phyloP scores from a whole-genome alignment of 2,329 filamentous ascomycete genomes.

The Penicillium sclerotiorum region DNA sequence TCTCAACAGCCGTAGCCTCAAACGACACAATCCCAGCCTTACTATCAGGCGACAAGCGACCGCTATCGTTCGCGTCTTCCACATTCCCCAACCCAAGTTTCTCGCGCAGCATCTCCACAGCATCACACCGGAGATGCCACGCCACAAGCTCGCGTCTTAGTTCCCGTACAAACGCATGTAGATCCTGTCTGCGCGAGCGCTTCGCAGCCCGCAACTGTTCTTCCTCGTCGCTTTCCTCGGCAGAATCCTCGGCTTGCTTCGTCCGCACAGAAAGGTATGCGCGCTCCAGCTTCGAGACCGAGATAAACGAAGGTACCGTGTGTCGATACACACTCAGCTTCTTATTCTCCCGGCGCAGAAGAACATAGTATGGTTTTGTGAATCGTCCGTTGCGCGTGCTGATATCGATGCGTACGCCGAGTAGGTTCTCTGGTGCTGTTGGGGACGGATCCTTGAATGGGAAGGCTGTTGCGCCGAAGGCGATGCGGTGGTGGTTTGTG shows the following conservation, averaged over 20 bases:
- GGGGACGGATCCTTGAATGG: slow-evolving; percentile 50
- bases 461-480: slow-evolving; percentile 49
- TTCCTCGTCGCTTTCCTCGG: background rate
- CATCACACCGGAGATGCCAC: slow-evolving; percentile 46
- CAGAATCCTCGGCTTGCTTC: no score
- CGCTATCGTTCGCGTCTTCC: slow-evolving; percentile 11
- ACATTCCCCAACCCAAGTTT: slow-evolving; percentile 32
- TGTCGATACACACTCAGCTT: slow-evolving; percentile 43
- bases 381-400: slow-evolving; percentile 43
- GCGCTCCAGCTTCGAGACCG: slow-evolving; percentile 40
- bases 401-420: slow-evolving; percentile 48
- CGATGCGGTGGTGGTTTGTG: slow-evolving; percentile 47
- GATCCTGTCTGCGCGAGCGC: slow-evolving; percentile 34
- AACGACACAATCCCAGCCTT: slow-evolving; percentile 40
- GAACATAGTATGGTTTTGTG: slow-evolving; percentile 47
- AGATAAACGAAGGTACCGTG: slow-evolving; percentile 50
- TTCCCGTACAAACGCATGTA: slow-evolving; percentile 39
- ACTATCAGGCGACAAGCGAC: slow-evolving; percentile 23
- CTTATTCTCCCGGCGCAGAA: slow-evolving; percentile 35
- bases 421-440: slow-evolving; percentile 29
- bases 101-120: slow-evolving; percentile 38
- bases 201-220: slow-evolving; percentile 12
- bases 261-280: slow-evolving; percentile 34
- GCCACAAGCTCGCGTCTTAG: slow-evolving; percentile 45
- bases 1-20: slow-evolving; percentile 40